A percentile compares a stretch with the other conserved stretches of the same genome.
Conservation (phyloP, 768 basidiomycete genomes). For the Leccinum olivaceopallidum region DNA sequence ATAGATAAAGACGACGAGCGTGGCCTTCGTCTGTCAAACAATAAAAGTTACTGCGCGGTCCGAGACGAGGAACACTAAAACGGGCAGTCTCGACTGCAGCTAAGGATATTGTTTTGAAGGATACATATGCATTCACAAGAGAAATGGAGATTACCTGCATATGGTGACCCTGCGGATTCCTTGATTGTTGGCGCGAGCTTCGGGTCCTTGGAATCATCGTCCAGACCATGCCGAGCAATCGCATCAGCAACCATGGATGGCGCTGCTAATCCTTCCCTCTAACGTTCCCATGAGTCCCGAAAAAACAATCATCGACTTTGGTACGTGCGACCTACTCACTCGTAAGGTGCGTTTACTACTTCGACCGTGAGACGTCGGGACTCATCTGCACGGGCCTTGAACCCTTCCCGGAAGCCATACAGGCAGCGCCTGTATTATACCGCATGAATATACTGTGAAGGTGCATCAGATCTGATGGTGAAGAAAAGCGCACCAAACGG, state of each 20-base stretch:
- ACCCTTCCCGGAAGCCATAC: not conserved
- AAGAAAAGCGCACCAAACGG: not conserved
- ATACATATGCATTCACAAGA: not conserved
- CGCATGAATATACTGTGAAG: too few species aligned
- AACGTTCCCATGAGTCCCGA: not conserved
- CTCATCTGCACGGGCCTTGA: not conserved
- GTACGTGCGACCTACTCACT: not conserved
- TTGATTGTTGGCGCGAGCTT: not conserved
- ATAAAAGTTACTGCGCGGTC: not conserved
- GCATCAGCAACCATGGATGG: not conserved
- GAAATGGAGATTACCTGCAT: slow-evolving; percentile 13
- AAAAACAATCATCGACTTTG: not conserved
- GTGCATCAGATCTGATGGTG: too few species aligned
- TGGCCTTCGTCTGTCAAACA: not conserved
- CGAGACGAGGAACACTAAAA: not conserved
- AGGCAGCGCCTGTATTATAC: not conserved
- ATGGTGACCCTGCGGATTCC: slow-evolving; percentile 11
- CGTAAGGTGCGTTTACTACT: not conserved
- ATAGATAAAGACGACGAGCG: not conserved
- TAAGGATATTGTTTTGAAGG: not conserved
- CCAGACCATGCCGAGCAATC: not conserved
- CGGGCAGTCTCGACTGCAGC: not conserved
- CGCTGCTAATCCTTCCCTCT: not conserved
- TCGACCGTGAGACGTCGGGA: not conserved
- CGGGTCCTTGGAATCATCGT: not conserved